These are phyloP conservation scores for Colletotrichum siamense DNA, from an alignment of 2,329 filamentous ascomycete genomes.

Conservation along the genomic window DNA sequence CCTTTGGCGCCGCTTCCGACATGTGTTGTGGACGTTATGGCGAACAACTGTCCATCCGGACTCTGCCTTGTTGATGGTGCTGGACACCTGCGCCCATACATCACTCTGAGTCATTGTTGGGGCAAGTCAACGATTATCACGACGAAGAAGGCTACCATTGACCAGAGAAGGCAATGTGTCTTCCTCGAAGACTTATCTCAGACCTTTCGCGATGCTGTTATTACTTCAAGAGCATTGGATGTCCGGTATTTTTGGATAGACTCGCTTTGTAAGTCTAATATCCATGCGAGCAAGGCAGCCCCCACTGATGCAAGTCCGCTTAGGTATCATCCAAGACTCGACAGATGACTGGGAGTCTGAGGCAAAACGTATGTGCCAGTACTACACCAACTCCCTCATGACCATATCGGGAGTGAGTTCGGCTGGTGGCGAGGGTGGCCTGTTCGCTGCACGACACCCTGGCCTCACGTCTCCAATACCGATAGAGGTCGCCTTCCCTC, in stretches of 20 bases:
- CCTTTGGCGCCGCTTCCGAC: not conserved
- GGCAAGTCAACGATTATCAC: not conserved
- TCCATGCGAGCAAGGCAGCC: fast-evolving
- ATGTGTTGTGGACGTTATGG: not conserved
- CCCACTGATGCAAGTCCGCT: fast-evolving
- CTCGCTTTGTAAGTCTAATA: not conserved
- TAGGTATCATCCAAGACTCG: not conserved
- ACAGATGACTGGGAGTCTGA: not conserved
- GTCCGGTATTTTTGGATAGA: not conserved
- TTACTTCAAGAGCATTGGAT: fast-evolving
- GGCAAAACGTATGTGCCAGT: not conserved
- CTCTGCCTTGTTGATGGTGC: not conserved
- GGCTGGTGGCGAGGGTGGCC: not conserved
- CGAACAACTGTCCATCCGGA: fast-evolving
- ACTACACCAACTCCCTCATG: not conserved
- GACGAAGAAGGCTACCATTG: fast-evolving
- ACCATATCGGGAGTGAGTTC: fast-evolving
- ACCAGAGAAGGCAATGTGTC: fast-evolving
- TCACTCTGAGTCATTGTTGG: not conserved
- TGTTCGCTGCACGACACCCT: not conserved
- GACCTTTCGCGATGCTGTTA: not conserved
- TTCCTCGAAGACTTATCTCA: not conserved
- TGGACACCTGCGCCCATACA: fast-evolving
- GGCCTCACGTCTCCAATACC: not conserved
- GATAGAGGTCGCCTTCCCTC: fast-evolving